Evolutionary conservation across 2,329 filamentous ascomycete species (phyloP), one percentile per base, ranked within the genome.

Genomic region (Graphilbum fragrans): DNA sequence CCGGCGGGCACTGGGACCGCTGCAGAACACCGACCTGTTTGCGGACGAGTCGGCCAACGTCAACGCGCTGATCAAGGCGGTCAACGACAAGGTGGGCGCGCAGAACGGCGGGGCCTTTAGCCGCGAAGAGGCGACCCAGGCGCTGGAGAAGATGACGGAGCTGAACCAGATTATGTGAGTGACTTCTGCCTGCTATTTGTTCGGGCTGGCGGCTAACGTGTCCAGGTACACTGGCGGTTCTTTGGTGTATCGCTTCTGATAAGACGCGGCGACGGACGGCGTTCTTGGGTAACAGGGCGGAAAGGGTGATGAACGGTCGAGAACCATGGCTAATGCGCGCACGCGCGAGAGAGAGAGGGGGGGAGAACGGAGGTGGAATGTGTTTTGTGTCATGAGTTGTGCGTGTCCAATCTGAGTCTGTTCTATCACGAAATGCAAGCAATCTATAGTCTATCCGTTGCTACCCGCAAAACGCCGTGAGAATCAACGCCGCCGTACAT

Each of bases 131-230:
- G 86, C 83, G 1, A 65, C 82, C 44, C 74, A 80, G 58, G 88
- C 86, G 35, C 65, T 98, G 43, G 76, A 77, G 60, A 78, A 73
- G 56, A 80, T 98, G 76, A 81, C 86, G 53, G 79, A 84, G 49
- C 69, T 72, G 52, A 95, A 95, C 59, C 80, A 90, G 66, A 80
- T 98, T 56, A 98, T 98, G 88, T 90, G 67, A 74, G 84, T 77
- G 42, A 38, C n/a, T 37, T 17, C 14, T 38, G n/a, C n/a, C n/a
- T n/a, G n/a, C n/a, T n/a, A n/a, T n/a, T n/a, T n/a, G n/a, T n/a
- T n/a, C 20, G 18, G 8, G 9, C n/a, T 5, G 35, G 20, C 29
- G 27, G 41, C 38, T 12, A 35, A n/a, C 18, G 21, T 23, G 39
- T 46, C 56, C 42, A 77, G 70, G 71, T 72, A 70, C 49, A 66